Conservation (phyloP, 352 stramenopile species). For the Globisporangium recalcitrans region DNA sequence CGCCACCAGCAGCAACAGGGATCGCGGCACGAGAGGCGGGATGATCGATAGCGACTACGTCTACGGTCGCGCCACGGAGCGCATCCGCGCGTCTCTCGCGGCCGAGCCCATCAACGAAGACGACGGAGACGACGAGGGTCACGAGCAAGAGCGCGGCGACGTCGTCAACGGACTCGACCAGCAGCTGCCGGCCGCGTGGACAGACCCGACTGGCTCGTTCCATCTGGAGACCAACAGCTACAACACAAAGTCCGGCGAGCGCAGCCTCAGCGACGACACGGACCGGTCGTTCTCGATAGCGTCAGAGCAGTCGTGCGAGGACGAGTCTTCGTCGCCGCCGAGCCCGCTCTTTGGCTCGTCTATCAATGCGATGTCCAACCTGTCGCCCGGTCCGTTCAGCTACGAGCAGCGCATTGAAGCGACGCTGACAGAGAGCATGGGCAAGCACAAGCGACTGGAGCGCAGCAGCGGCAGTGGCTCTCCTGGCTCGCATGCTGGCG, state of each 20-base stretch:
- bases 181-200: constrained; percentile 13
- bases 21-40: background rate
- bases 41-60: constrained; percentile 45
- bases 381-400: constrained; percentile 1
- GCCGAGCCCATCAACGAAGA: constrained; percentile 2
- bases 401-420: constrained; percentile 72
- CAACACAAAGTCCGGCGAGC: constrained; percentile 22
- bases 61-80: constrained; percentile 26
- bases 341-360: constrained; percentile 15
- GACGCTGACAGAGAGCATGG: constrained; percentile 48
- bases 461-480: constrained; percentile 17
- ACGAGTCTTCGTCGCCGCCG: constrained; percentile 19
- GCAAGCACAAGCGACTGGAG: constrained; percentile 25
- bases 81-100: constrained; percentile 18
- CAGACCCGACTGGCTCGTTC: constrained; percentile 3
- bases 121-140: constrained; percentile 30
- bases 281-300: constrained; percentile 60
- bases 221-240: constrained; percentile 22
- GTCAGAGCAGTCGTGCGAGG: constrained; percentile 43
- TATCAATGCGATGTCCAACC: background rate
- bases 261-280: constrained; percentile 56
- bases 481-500: background rate
- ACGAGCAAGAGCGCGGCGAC: constrained; percentile 21
- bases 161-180: constrained; percentile 23
- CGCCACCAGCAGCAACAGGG: background rate